Conservation (phyloP, 2,329 filamentous ascomycete genomes). For the Verticillium klebahnii region DNA sequence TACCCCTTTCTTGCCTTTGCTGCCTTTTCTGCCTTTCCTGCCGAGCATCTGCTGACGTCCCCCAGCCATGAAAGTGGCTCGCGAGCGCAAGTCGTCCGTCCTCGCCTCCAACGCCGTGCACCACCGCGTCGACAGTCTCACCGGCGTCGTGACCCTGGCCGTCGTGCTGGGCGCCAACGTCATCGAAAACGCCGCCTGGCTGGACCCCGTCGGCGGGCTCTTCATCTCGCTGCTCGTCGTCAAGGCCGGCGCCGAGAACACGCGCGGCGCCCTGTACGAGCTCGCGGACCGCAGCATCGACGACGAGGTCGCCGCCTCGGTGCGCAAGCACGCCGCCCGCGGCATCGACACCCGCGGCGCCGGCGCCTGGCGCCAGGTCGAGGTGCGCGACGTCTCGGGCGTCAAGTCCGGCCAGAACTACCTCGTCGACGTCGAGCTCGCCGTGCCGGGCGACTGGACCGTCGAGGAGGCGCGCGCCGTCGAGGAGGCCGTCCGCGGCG, state of each 20-base stretch:
- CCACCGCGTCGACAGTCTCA: constrained; percentile 93
- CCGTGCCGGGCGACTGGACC: constrained; percentile 72
- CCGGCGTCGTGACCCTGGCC: constrained; percentile 84
- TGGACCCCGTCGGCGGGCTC: constrained; percentile 89
- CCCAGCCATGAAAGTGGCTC: constrained; percentile 88
- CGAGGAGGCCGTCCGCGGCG: constrained; percentile 69
- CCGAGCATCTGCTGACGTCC: neutral
- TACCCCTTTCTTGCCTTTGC: neutral
- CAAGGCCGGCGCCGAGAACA: constrained; percentile 84
- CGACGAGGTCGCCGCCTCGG: constrained; percentile 69
- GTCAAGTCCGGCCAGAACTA: constrained; percentile 97
- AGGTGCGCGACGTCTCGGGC: constrained; percentile 76
- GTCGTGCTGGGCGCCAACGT: constrained; percentile 89
- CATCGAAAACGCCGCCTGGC: constrained; percentile 79
- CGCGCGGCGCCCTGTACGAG: constrained; percentile 74
- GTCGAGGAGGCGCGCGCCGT: constrained; percentile 65
- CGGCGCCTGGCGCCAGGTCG: constrained; percentile 52
- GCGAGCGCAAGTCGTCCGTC: constrained; percentile 90
- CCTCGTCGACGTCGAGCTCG: constrained; percentile 83
- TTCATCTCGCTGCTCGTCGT: constrained; percentile 93
- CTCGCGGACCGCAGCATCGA: constrained; percentile 89
- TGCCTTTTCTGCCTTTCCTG: no score
- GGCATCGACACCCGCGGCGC: constrained; percentile 51
- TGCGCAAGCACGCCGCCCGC: constrained; percentile 61
- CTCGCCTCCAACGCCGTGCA: constrained; percentile 95